Conservation (phyloP, 129 eudicot genomes). For the Ambrosia trifida region DNA sequence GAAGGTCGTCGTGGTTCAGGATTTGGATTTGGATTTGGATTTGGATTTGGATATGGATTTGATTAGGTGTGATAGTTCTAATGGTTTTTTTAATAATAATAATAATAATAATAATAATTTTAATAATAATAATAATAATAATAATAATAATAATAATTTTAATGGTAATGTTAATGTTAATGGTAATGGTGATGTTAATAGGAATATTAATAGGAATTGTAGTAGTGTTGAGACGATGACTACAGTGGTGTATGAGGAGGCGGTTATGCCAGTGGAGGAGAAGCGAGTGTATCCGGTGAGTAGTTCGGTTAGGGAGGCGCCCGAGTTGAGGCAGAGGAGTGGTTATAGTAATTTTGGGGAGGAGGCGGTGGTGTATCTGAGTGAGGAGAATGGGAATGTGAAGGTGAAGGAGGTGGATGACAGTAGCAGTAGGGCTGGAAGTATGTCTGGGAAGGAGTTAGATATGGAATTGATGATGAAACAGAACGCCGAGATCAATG, state of each 20-base stretch:
- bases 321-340: conserved; percentile 69
- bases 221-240: conserved; percentile 36
- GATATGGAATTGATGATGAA: conserved; percentile 34
- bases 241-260: conserved; percentile 44
- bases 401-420: conserved; percentile 37
- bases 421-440: conserved; percentile 24
- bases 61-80: conserved; percentile 9
- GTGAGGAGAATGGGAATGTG: conserved; percentile 30
- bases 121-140: conserved; percentile 26
- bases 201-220: conserved; percentile 28
- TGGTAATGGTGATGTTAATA: not conserved
- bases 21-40: conserved; percentile 12
- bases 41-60: conserved; percentile 11
- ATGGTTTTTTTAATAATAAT: conserved; percentile 21
- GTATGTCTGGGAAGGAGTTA: conserved; percentile 27
- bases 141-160: conserved; percentile 23
- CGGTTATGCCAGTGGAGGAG: conserved; percentile 36
- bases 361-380: conserved; percentile 32
- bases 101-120: conserved; percentile 24
- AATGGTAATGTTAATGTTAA: conserved; percentile 22
- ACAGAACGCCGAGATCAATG: conserved; percentile 30
- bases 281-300: conserved; percentile 27
- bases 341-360: conserved; percentile 32
- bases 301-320: conserved; percentile 32
- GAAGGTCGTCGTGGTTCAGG: conserved; percentile 20